Evolutionary conservation across 2,329 filamentous ascomycete genomes (phyloP), one percentile per base, ranked within the genome.

Genomic region (Escovopsis weberi): DNA sequence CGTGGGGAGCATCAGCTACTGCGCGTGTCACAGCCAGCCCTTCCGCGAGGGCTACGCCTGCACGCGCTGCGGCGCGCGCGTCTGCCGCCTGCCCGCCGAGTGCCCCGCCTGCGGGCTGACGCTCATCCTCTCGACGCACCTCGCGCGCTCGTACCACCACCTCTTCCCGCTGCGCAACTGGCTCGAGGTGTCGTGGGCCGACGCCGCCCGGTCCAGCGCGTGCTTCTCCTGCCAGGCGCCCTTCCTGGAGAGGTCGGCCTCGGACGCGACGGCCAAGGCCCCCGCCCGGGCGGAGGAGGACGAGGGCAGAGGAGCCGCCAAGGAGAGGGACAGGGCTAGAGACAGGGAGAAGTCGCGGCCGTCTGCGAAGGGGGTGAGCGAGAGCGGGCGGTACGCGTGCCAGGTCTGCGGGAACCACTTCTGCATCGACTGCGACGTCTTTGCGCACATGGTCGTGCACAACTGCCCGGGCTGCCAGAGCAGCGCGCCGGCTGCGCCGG

Each of bases 351-450:
- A 50, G 4, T 39, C 44, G 23, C 52, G 33, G 49, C 53, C 40
- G 47, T 50, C 11, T 50, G 59, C 15, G 82, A 78, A 54, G 28
- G 80, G 82, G 1, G 80, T 88, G 37, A 89, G 84, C 58, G 85
- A 93, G 65, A 91, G 83, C 56, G 80, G 82, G 39, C 69, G 91
- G 41, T 98, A 98, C 58, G 85, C 84, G 45, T 98, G 91, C 59
- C 75, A 82, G 51, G 79, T 81, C n/a, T 98, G 91, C 61, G 64
- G 73, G 3, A 80, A 84, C 46, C 89, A 96, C 63, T 98, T 96
- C 59, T 98, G 91, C 67, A 93, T 98, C 50, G 91, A 98, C 59
- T 98, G 91, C 60, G 91, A 98, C 60, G 78, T 95, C 23, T 95
- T 91, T 64, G 83, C 85, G 23, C 91, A 98, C 59, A 87, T 95